Evolutionary conservation across 2,329 filamentous ascomycete species (phyloP).

Genomic region (Exophiala calicioides): DNA sequence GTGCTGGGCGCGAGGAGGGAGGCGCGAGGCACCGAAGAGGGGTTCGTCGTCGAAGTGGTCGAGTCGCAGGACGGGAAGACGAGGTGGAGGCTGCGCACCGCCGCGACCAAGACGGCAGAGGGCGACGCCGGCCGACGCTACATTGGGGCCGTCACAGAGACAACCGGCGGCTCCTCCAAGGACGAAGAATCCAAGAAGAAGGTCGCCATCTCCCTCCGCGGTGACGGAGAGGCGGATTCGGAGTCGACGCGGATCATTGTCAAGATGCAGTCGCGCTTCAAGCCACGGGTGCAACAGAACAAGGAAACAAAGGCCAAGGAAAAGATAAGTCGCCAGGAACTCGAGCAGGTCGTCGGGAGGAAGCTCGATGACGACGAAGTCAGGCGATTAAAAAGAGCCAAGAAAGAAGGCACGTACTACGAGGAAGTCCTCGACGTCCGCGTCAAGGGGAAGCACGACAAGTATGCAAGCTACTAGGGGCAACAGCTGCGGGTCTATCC

Average conservation of each 20-base stretch:
- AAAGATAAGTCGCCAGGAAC: conserved; percentile 81
- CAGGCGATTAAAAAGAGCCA: conserved; percentile 75
- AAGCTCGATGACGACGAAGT: conserved; percentile 83
- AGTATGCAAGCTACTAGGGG: conserved; percentile 61
- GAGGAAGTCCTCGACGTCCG: conserved; percentile 83
- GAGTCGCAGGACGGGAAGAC: conserved; percentile 10
- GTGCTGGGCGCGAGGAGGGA: conserved; percentile 31
- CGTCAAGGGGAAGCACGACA: conserved; percentile 91
- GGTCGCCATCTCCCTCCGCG: conserved; percentile 28
- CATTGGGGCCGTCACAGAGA: conserved; percentile 14
- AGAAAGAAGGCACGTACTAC: conserved; percentile 85
- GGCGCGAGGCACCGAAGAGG: conserved; percentile 36
- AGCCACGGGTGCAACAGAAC: conserved; percentile 74
- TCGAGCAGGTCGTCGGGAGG: conserved; percentile 78
- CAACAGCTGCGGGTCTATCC: too few relatives aligned
- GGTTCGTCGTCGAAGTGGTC: conserved; percentile 22
- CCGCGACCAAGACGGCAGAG: conserved; percentile 15
- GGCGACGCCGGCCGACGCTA: conserved; percentile 20
- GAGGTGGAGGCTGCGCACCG: conserved; percentile 13
- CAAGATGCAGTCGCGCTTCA: conserved; percentile 94
- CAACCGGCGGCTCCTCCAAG: conserved; percentile 8
- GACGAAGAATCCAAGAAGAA: conserved; percentile 18
- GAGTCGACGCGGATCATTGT: conserved; percentile 50
- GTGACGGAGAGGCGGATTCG: conserved; percentile 24
- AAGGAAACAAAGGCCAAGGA: conserved; percentile 82